A percentile compares a stretch with the other conserved stretches of the same genome.
Evolutionary conservation across 1,139 yeast genomes (phyloP).

Genomic region (Yamadazyma diddensiae): DNA sequence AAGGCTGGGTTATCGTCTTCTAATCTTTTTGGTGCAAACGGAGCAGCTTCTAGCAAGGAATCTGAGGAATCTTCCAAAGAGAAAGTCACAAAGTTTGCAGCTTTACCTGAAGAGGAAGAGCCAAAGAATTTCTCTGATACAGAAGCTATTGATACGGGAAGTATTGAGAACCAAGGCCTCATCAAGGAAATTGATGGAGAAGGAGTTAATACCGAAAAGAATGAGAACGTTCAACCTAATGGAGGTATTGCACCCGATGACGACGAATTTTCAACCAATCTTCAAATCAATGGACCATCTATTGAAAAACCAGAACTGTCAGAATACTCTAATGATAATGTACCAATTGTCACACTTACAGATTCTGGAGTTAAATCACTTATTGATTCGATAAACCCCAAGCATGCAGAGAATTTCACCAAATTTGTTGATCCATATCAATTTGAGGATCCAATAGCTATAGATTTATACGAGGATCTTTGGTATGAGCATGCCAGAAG

Average conservation of each 20-base stretch:
- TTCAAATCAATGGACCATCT: slow-evolving; percentile 1
- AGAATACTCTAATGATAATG: slow-evolving; percentile 25
- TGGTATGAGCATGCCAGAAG: slow-evolving; percentile 85
- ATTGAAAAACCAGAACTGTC: slow-evolving; percentile 7
- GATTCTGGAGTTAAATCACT: slow-evolving; percentile 46
- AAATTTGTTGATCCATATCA: slow-evolving; percentile 80
- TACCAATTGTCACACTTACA: slow-evolving; percentile 47
- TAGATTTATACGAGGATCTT: slow-evolving; percentile 77
- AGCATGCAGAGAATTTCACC: slow-evolving; percentile 28
- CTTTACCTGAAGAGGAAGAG: background rate
- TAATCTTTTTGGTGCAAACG: slow-evolving; percentile 1
- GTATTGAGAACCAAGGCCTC: background rate
- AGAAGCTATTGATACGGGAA: background rate
- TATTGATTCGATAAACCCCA: slow-evolving; percentile 34
- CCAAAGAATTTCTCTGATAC: background rate
- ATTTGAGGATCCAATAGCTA: slow-evolving; percentile 81
- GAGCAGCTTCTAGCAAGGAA: slow-evolving; percentile 4
- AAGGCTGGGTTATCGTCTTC: slow-evolving; percentile 31
- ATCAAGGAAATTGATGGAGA: background rate
- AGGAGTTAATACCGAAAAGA: background rate
- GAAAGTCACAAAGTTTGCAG: slow-evolving; percentile 9
- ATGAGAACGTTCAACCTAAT: background rate
- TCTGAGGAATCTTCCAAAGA: slow-evolving; percentile 1
- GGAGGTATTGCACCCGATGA: background rate
- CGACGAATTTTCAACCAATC: background rate